phyloP scores from a whole-genome alignment of 495 filamentous ascomycete genomes.

The Aspergillus heteromorphus region DNA sequence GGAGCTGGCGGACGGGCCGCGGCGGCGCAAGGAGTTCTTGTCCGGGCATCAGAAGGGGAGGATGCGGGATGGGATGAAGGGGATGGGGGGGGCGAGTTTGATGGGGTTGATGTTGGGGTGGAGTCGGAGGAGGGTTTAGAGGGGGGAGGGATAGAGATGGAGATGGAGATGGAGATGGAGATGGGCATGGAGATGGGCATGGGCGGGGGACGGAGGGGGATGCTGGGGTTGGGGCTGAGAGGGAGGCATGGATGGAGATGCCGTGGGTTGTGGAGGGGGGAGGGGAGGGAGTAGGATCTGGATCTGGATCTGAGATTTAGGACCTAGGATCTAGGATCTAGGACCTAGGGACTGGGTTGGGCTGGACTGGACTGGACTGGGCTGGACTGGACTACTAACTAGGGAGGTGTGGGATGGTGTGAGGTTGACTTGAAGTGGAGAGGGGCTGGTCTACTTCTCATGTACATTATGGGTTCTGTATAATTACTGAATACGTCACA shows the following conservation, averaged over 20 bases:
- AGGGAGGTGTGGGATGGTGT: no score
- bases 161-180: background rate
- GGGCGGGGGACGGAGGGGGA: no score
- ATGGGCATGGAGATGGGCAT: background rate
- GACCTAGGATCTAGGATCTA: no score
- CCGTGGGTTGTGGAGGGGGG: no score
- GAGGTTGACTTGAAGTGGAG: no score
- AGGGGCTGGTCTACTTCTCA: background rate
- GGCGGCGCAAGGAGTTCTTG: slow-evolving; percentile 18
- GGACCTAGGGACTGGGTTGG: no score
- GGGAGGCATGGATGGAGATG: no score
- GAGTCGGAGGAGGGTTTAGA: slow-evolving; percentile 18
- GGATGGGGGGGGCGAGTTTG: slow-evolving; percentile 22
- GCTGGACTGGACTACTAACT: no score
- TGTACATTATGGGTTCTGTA: background rate
- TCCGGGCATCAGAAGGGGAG: slow-evolving; percentile 12
- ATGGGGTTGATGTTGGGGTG: slow-evolving; percentile 27
- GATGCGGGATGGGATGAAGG: slow-evolving; percentile 18
- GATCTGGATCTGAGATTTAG: no score
- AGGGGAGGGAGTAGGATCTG: no score
- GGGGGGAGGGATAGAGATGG: background rate
- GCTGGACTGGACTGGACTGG: no score
- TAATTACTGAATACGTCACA: background rate
- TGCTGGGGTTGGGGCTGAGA: no score
- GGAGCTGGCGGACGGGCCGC: slow-evolving; percentile 27